Percentiles rank a stretch among this genome's conserved stretches.
Conservation (phyloP, 345 rosid species). For the Ricinus communis region DNA sequence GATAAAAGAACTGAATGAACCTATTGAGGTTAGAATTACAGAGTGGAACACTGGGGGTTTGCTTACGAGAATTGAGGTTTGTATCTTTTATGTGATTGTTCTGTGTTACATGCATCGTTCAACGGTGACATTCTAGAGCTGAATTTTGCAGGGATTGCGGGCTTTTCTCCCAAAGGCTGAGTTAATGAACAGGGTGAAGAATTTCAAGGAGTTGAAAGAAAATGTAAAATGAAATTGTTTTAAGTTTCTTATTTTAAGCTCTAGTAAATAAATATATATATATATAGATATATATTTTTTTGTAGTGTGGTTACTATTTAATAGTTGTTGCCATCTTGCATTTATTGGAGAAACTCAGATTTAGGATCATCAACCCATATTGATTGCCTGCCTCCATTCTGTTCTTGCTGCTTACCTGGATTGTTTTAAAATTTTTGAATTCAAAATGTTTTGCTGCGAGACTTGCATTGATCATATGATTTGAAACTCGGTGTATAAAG, state of each 20-base stretch:
- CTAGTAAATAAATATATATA: background rate
- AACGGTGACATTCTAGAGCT: slow-evolving; percentile 11
- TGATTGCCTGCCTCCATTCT: background rate
- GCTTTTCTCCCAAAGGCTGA: slow-evolving; percentile 88
- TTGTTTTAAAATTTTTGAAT: background rate
- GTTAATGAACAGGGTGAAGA: slow-evolving; percentile 65
- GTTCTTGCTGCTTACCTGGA: background rate
- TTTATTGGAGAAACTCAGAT: background rate
- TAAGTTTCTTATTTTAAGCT: slow-evolving; percentile 11
- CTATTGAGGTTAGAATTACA: slow-evolving; percentile 72
- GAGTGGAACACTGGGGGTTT: slow-evolving; percentile 96
- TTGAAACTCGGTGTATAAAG: background rate
- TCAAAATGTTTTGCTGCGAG: slow-evolving; percentile 2
- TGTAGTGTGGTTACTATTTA: background rate
- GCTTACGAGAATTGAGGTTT: slow-evolving; percentile 84
- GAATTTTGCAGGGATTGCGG: slow-evolving; percentile 67
- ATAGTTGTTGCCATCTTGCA: background rate
- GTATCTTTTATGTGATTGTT: slow-evolving; percentile 4
- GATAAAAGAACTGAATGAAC: slow-evolving; percentile 82
- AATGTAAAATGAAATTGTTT: slow-evolving; percentile 45
- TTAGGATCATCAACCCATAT: background rate
- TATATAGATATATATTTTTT: too few species aligned
- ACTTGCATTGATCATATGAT: background rate
- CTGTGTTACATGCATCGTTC: slow-evolving; percentile 1
- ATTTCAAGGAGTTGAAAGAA: slow-evolving; percentile 85